Percentiles rank a stretch among this genome's conserved stretches.
Conservation (phyloP, 345 rosid species). For the Anacardium occidentale region DNA sequence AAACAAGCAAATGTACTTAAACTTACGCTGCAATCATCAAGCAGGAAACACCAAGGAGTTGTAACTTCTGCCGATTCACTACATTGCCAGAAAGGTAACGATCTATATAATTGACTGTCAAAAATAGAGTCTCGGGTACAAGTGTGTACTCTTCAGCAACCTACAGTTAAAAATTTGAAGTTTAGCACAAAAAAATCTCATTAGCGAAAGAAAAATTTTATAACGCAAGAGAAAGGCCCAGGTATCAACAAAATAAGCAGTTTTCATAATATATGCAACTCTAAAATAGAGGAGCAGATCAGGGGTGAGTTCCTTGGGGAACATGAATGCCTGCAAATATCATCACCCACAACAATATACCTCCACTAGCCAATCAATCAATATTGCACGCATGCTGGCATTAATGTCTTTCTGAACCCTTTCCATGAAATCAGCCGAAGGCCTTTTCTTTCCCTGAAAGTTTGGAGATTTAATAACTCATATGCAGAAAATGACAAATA, state of each 20-base stretch:
- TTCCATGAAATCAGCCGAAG: constrained; percentile 45
- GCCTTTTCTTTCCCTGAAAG: constrained; percentile 38
- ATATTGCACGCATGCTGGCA: constrained; percentile 45
- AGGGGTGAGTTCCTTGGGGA: constrained; percentile 9
- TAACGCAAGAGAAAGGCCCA: constrained; percentile 11
- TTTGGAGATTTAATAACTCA: background rate
- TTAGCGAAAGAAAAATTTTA: constrained; percentile 7
- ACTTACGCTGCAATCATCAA: constrained; percentile 92
- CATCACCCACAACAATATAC: constrained; percentile 29
- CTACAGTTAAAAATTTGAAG: constrained; percentile 36
- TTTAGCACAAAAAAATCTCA: constrained; percentile 1
- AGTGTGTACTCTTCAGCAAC: constrained; percentile 95
- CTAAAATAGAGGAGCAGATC: background rate
- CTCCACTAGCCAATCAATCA: constrained; percentile 57
- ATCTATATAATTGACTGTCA: constrained; percentile 82
- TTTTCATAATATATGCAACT: background rate
- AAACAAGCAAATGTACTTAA: background rate
- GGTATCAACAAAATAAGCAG: background rate
- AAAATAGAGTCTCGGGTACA: constrained; percentile 71
- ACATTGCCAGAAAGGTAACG: constrained; percentile 82
- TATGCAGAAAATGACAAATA: background rate
- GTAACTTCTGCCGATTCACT: constrained; percentile 69
- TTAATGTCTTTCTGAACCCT: constrained; percentile 37
- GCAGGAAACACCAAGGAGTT: constrained; percentile 86
- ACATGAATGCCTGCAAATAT: constrained; percentile 5